Base-by-base conservation (phyloP, 352 stramenopile genomes). In the Pythium phragmiticola region DNA sequence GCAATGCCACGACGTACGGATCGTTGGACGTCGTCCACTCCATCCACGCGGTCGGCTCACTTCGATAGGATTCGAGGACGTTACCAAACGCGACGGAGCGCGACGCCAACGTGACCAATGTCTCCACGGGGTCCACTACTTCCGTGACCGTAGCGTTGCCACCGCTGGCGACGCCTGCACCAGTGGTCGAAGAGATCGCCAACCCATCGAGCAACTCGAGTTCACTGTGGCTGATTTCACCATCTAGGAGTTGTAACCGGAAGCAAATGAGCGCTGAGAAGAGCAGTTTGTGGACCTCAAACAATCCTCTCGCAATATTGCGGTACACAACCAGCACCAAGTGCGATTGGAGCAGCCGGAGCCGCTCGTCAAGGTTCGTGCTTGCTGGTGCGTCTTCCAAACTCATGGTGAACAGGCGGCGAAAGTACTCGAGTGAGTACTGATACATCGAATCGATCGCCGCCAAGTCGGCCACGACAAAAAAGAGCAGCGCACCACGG, bases 401-500 rank as follows among this genome's bases (percentile, higher is more conserved):
- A 28, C 82, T 93, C 33, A 68, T 49, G 34, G 76, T 87, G 36
- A 94, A 93, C 7, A 92, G 62, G 12, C 73, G 72, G 36, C 68
- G 69, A 37, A 92, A 92, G 61, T 88, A 90, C 37, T 88, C 77
- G 26, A 94, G 73, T 6, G 84, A 92, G 36, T 87, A 90, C 55
- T 94, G 84, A 33, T 94, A 93, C 84, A 91, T 94, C 0, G 80
- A 69, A 33, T 93, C 85, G 7, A 94, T 50, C 0, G 68, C 60
- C 12, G 69, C 65, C 34, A 92, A 63, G 19, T 93, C 82, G 17
- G 70, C 70, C 14, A 94, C 76, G 0, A 77, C 70, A 56, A 93
- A 94, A 53, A 89, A 94, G 12, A 94, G 74, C 55, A 92, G 58
- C 14, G 82, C 81, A 2, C 81, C 85, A 16, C 75, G 79, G 14